Percentiles rank a stretch among this genome's conserved stretches.
phyloP scores from a whole-genome alignment of 805 yeast species.

The Wickerhamiella australiensis region DNA sequence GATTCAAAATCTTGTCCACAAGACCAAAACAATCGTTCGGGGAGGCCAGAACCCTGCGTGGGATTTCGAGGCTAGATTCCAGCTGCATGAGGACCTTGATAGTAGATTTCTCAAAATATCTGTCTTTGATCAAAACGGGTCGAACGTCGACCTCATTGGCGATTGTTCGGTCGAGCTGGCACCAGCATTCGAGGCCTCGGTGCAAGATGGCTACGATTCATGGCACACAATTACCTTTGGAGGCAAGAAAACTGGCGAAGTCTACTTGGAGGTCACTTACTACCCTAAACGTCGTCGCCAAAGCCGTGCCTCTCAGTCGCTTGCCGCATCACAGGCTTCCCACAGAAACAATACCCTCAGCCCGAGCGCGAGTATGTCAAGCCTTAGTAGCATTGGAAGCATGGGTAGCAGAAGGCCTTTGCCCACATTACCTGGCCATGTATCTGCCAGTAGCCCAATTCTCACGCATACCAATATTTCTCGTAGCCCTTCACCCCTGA shows the following conservation, averaged over 20 bases:
- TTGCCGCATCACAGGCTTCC: background rate
- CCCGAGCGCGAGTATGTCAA: constrained; percentile 7
- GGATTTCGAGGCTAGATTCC: constrained; percentile 34
- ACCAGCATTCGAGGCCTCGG: constrained; percentile 53
- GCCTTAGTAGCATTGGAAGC: constrained; percentile 9
- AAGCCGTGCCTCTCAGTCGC: background rate
- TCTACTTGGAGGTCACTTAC: constrained; percentile 84
- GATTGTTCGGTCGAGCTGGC: constrained; percentile 67
- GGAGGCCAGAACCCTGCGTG: constrained; percentile 95
- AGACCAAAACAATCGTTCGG: constrained; percentile 62
- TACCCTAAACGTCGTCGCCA: constrained; percentile 37
- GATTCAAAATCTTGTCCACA: constrained; percentile 67
- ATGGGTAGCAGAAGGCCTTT: constrained; percentile 3
- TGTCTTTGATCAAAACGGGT: constrained; percentile 72
- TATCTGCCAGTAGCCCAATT: constrained; percentile 2
- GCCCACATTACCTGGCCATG: constrained; percentile 1
- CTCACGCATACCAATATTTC: background rate
- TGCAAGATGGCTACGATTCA: constrained; percentile 64
- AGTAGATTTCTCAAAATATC: constrained; percentile 56
- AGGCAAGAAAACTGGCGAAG: constrained; percentile 71
- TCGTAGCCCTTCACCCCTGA: constrained; percentile 7
- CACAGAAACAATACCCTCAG: constrained; percentile 2
- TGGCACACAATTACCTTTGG: constrained; percentile 69
- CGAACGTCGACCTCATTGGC: constrained; percentile 69
- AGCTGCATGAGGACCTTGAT: constrained; percentile 23